Evolutionary conservation across 2,329 filamentous ascomycete species (phyloP).

Genomic region (Arthrobotrys megalospora): DNA sequence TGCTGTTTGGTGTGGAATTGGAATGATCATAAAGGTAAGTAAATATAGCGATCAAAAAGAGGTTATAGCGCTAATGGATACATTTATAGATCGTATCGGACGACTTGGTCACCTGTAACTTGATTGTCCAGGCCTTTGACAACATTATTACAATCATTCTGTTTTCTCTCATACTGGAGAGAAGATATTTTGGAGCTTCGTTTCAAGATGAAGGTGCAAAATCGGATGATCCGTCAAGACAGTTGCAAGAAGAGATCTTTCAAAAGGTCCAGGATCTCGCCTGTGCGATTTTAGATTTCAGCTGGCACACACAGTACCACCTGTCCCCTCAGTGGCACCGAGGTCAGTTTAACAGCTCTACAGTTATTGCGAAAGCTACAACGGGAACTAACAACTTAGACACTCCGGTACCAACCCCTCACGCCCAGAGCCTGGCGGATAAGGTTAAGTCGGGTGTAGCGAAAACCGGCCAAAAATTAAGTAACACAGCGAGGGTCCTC

Average conservation of each 20-base stretch:
- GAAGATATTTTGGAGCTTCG: not conserved
- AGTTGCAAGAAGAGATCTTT: conserved; percentile 25
- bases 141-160: conserved; percentile 37
- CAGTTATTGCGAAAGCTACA: not conserved
- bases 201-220: not conserved
- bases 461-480: not conserved
- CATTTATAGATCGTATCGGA: not conserved
- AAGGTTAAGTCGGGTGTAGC: not conserved
- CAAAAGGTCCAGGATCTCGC: conserved; percentile 8
- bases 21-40: conserved; percentile 17
- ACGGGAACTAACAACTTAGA: not conserved
- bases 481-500: not conserved
- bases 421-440: not conserved
- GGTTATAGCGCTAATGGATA: not conserved
- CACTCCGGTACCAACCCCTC: not conserved
- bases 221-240: not conserved
- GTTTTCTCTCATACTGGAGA: conserved; percentile 21
- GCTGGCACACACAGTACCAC: conserved; percentile 37
- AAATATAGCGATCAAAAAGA: no score
- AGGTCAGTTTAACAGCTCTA: not conserved
- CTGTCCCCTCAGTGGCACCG: conserved; percentile 1
- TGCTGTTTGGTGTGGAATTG: conserved; percentile 10
- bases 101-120: not conserved
- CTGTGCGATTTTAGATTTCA: conserved; percentile 33
- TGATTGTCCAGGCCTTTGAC: conserved; percentile 16